Evolutionary conservation across 345 rosid species (phyloP).

Genomic region (Melaleuca alternifolia): DNA sequence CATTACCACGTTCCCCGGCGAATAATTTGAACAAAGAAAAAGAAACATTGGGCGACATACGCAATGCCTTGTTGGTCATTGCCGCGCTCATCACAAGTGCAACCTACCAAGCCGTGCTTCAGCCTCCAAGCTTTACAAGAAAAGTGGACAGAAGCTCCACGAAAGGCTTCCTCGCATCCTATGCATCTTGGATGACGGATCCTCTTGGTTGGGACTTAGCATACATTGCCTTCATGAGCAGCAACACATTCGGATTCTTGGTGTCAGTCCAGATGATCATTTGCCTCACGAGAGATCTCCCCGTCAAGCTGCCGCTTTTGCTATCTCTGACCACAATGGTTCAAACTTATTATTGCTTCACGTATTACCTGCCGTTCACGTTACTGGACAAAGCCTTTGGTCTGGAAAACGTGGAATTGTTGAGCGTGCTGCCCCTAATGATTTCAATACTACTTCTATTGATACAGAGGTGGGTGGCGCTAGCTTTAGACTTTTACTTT

Average conservation of each 20-base stretch:
- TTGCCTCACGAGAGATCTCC: not conserved
- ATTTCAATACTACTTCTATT: too few species aligned
- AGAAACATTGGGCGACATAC: not conserved
- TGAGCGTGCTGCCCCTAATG: too few species aligned
- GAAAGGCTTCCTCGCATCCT: not conserved
- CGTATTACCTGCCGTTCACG: too few species aligned
- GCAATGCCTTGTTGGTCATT: not conserved
- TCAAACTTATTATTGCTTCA: not conserved
- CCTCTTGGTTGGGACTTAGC: not conserved
- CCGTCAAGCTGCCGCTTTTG: rapidly evolving
- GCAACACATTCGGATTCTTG: not conserved
- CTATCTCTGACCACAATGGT: not conserved
- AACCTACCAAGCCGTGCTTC: not conserved
- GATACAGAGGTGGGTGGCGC: too few species aligned
- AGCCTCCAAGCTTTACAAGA: not conserved
- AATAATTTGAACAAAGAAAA: not conserved
- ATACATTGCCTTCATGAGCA: not conserved
- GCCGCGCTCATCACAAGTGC: not conserved
- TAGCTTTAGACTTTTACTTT: too few species aligned
- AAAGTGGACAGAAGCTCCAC: not conserved
- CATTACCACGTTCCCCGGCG: not conserved
- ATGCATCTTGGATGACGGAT: not conserved
- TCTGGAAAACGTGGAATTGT: too few species aligned
- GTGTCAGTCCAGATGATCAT: not conserved
- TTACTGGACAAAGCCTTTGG: too few species aligned